Evolutionary conservation across 202 grass and related monocot species (phyloP), one percentile per base, ranked within the genome.

Genomic region (Carex sylvatica): DNA sequence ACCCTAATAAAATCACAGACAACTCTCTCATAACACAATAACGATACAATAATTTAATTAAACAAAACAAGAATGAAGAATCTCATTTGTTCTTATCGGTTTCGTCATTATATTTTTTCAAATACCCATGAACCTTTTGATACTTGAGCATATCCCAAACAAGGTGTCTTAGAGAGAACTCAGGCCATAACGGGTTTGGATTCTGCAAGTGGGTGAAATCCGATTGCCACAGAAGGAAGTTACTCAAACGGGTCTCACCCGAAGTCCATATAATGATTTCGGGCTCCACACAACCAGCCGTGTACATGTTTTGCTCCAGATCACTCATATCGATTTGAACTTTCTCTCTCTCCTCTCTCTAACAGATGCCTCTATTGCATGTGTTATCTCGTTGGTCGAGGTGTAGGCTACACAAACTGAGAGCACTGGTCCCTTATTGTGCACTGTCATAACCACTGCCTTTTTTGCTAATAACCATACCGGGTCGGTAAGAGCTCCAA

Each of bases 171-270:
- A 90, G 83, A 18, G 90, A 90, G 63, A 92, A 91, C 7, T 96
- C 75, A 18, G 91, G 94, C 94, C 94, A 94, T 38, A 92, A 79
- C 14, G 84, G 76, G 2, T 73, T 54, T 3, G 94, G 89, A 65
- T 86, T 92, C 73, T 94, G 91, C 82, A 97, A 52, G 83, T 94
- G 94, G n/a, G 87, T 90, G 30, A 87, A 92, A 1, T 86, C 84
- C 0, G 89, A 86, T 87, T 97, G 94, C 91, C 91, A 94, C 0
- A 97, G 80, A 55, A 97, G 89, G 65, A 97, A 97, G 82, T 97
- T 97, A 78, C 91, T 97, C 71, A 97, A 61, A 4, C 89, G 86
- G 54, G 80, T 87, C 83, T 97, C 94, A 0, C 94, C 91, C 16
- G 91, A 97, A 42, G 94, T 94, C 8, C 94, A 86, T 60, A 97